Conservation (phyloP, 2,329 filamentous ascomycete species). For the Hypomyces rosellus region DNA sequence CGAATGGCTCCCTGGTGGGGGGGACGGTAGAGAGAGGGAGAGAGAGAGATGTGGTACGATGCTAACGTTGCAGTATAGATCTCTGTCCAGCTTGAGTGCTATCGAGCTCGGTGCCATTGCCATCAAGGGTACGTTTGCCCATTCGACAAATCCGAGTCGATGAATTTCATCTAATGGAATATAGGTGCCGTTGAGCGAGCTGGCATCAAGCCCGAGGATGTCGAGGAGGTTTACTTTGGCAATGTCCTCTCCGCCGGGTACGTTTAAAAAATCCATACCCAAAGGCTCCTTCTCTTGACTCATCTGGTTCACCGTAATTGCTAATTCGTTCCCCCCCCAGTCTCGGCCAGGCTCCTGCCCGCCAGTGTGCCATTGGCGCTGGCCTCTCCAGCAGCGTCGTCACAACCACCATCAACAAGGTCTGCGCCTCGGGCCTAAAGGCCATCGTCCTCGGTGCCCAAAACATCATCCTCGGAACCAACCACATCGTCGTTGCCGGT, state of each 20-base stretch:
- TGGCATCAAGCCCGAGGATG: slow-evolving; percentile 80
- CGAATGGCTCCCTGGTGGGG: background rate
- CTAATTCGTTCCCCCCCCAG: too few species aligned
- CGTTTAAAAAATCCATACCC: slow-evolving; percentile 20
- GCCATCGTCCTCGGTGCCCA: slow-evolving; percentile 90
- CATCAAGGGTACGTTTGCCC: slow-evolving; percentile 67
- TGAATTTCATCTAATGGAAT: slow-evolving; percentile 4
- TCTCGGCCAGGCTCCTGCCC: slow-evolving; percentile 90
- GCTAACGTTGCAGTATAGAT: slow-evolving; percentile 45
- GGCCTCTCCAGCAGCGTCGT: slow-evolving; percentile 75
- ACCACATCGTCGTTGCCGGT: slow-evolving; percentile 85
- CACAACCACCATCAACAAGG: slow-evolving; percentile 96
- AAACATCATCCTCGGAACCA: slow-evolving; percentile 95
- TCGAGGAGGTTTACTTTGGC: slow-evolving; percentile 96
- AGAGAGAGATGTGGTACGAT: background rate
- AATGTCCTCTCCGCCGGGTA: slow-evolving; percentile 97
- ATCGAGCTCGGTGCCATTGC: slow-evolving; percentile 82
- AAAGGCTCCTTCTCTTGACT: background rate
- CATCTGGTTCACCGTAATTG: too few species aligned
- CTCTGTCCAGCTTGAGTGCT: slow-evolving; percentile 80
- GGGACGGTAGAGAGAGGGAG: too few species aligned
- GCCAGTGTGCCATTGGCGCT: slow-evolving; percentile 86
- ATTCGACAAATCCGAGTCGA: background rate
- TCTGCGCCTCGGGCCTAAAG: slow-evolving; percentile 93
- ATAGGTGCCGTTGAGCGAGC: slow-evolving; percentile 75